Percentiles rank a stretch among this genome's conserved stretches.
Evolutionary conservation across 1,284 basidiomycete species (phyloP).

Genomic region (Sutorius eximius): DNA sequence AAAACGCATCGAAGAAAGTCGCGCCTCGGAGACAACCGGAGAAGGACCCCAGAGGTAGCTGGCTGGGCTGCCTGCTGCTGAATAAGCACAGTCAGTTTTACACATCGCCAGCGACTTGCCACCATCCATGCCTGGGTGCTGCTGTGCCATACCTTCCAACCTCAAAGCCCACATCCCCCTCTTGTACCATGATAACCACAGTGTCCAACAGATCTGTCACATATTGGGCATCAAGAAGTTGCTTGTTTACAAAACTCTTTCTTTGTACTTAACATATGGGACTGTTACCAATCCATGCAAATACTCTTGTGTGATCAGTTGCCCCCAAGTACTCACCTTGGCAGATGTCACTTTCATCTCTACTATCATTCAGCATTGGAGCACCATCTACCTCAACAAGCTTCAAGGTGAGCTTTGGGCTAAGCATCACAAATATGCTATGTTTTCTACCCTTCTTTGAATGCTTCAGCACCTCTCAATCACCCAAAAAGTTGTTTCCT

Average conservation of each 20-base stretch:
- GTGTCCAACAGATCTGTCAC: too few species aligned
- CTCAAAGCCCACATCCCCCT: too few species aligned
- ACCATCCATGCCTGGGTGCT: background rate
- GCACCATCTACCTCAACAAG: background rate
- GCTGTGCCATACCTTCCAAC: background rate
- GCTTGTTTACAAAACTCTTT: too few species aligned
- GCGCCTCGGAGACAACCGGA: background rate
- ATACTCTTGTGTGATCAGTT: background rate
- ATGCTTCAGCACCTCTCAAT: background rate
- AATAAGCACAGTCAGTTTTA: background rate
- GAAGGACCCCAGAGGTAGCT: background rate
- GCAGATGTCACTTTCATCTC: background rate
- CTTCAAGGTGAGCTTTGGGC: slow-evolving; percentile 1
- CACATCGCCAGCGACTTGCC: background rate
- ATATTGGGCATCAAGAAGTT: too few species aligned
- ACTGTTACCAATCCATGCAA: background rate
- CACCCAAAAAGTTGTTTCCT: background rate
- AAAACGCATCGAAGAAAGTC: background rate
- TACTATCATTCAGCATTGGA: background rate
- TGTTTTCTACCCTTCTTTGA: background rate
- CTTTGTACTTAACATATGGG: too few species aligned
- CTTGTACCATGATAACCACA: too few species aligned
- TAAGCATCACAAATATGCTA: background rate
- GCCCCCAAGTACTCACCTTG: background rate
- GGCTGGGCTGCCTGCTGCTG: background rate